These are phyloP conservation scores for Ceratobasidium sp. DNA, from an alignment of 1,284 basidiomycete genomes.

Conservation along the genomic window DNA sequence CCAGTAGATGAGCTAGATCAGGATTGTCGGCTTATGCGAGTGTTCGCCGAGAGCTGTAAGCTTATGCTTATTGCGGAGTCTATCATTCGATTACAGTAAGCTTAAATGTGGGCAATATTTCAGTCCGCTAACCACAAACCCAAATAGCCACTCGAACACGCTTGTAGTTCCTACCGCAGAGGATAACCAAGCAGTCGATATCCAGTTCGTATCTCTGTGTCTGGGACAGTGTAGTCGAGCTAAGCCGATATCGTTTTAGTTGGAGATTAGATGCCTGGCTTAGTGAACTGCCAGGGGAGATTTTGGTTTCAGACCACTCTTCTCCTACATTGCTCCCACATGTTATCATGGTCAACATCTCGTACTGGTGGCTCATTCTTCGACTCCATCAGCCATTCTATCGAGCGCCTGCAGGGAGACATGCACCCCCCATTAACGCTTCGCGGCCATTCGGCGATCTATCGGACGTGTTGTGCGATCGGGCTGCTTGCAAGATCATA, in stretches of 20 bases:
- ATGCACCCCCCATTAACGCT: neutral
- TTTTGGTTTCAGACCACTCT: slow-evolving; percentile 46
- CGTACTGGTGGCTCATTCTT: slow-evolving; percentile 13
- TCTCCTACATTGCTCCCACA: slow-evolving; percentile 44
- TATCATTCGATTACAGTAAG: neutral
- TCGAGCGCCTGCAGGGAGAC: neutral
- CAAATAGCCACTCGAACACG: neutral
- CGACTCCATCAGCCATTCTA: slow-evolving; percentile 4
- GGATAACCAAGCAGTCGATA: neutral
- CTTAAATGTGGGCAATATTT: neutral
- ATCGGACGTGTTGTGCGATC: neutral
- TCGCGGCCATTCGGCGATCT: slow-evolving; percentile 5
- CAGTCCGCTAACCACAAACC: neutral
- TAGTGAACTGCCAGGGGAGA: neutral
- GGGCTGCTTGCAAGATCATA: neutral
- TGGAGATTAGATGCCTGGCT: slow-evolving; percentile 19
- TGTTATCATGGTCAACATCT: slow-evolving; percentile 6
- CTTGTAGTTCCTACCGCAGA: neutral
- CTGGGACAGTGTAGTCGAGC: too few species aligned
- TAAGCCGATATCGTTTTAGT: neutral
- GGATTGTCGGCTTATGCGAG: neutral
- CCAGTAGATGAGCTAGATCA: neutral
- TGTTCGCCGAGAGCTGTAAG: neutral
- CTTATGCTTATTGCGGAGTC: neutral
- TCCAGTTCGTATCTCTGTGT: neutral